Conservation (phyloP, 169 alveolate genomes). For the Cryptosporidium canis region DNA sequence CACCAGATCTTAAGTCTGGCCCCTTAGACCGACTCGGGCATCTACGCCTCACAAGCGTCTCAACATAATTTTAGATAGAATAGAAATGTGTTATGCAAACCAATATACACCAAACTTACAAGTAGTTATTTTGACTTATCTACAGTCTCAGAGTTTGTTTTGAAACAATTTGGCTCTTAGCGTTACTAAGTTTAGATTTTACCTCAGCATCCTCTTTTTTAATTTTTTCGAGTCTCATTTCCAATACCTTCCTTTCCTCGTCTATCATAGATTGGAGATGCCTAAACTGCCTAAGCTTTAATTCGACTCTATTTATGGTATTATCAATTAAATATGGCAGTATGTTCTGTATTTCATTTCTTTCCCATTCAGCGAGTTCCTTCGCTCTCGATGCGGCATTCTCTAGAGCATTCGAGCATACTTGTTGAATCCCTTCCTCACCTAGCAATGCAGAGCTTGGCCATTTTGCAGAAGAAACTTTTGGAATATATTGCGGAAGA, state of each 20-base stretch:
- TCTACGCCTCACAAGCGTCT: conserved; percentile 34
- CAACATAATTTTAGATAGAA: no score
- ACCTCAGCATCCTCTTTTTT: conserved; percentile 34
- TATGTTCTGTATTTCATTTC: conserved; percentile 19
- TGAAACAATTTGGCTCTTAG: conserved; percentile 4
- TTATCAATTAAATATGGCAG: conserved; percentile 54
- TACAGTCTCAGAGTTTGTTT: conserved; percentile 16
- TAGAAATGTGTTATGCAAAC: no score
- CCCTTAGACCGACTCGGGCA: conserved; percentile 76
- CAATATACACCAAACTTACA: no score
- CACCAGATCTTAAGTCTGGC: conserved; percentile 76
- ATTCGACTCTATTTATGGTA: conserved; percentile 40
- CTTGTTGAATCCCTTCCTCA: conserved; percentile 60
- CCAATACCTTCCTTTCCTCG: conserved; percentile 48
- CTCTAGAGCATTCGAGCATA: conserved; percentile 62
- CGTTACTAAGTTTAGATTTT: conserved; percentile 21
- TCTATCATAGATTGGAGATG: conserved; percentile 68
- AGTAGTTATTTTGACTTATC: neutral
- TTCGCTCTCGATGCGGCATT: conserved; percentile 63
- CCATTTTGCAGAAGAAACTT: conserved; percentile 59
- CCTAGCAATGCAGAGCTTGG: conserved; percentile 68
- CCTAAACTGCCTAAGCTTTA: conserved; percentile 37
- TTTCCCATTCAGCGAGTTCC: conserved; percentile 60
- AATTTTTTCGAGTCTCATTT: conserved; percentile 26
- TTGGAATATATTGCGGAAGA: conserved; percentile 46